Evolutionary conservation across 2,329 filamentous ascomycete species (phyloP).

Genomic region (Exophiala sp.): DNA sequence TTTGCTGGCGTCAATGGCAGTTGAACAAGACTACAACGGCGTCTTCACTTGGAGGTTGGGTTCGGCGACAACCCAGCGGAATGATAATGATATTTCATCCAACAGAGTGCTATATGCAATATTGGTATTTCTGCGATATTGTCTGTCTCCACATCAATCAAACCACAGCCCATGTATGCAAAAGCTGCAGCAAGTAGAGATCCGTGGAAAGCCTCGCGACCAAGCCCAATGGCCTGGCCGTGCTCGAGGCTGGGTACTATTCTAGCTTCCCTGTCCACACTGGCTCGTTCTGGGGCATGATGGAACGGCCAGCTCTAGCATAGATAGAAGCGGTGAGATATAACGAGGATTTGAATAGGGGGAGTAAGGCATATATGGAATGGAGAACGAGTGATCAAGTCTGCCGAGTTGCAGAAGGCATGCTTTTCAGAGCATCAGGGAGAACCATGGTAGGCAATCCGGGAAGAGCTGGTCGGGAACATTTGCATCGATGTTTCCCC

Average conservation of each 20-base stretch:
- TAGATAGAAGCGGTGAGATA: constrained; percentile 49
- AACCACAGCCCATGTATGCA: constrained; percentile 1
- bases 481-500: too few species aligned
- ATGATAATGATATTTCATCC: not conserved
- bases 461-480: too few species aligned
- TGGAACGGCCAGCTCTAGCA: constrained; percentile 62
- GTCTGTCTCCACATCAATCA: constrained; percentile 24
- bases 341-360: not conserved
- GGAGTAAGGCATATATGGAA: too few species aligned
- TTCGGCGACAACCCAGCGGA: too few species aligned
- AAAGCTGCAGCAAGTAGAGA: constrained; percentile 21
- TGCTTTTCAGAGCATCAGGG: too few species aligned
- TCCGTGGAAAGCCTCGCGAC: constrained; percentile 22
- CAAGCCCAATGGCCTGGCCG: constrained; percentile 10
- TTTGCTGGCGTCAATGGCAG: not conserved
- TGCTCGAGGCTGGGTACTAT: constrained; percentile 35
- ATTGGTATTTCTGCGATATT: not conserved
- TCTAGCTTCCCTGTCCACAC: constrained; percentile 67
- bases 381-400: too few species aligned
- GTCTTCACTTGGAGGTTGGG: not conserved
- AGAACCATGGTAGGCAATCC: too few species aligned
- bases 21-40: not conserved
- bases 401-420: too few species aligned
- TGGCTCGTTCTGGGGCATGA: constrained; percentile 52
- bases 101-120: not conserved